Base-by-base conservation (phyloP, 2,329 filamentous ascomycete species). In the Ceratocystis lukuohia region DNA sequence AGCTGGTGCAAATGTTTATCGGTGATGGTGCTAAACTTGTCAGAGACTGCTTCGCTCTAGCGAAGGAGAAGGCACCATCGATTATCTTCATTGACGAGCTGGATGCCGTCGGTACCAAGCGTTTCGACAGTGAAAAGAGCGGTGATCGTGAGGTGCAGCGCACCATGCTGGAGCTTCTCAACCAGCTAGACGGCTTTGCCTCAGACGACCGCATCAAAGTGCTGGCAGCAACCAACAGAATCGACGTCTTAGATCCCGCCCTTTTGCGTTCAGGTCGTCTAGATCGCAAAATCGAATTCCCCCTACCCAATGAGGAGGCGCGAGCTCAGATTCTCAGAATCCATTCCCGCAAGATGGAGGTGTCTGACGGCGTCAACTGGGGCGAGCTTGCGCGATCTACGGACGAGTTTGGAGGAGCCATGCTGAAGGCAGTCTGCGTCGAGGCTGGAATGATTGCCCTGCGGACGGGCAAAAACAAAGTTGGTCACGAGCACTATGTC, bases 41-140 rank as follows among this genome's bases (percentile, higher is more conserved):
- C 53, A 89, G 94, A 68, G 94, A 99, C 79, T 96, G 91, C 78
- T 99, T 99, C 75, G 94, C 94, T 1, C 81, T 99, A 15, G 94
- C 94, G 65, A 99, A 99, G 77, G 94, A 99, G 78, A 99, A 99
- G 81, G 94, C 94, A 0, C 95, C 94, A 0, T 91, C 94, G 67
- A 99, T 99, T 76, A 99, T 99, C 77, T 99, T 99, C 81, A 97
- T 99, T 73, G 94, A 99, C 78, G 94, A 99, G 78, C 80, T 99
- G 70, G 94, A 99, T 75, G 94, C 94, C 67, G 88, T 99, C n/a
- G 94, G 94, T 71, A 97, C 93, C 65, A 97, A 97, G 80, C 93
- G 94, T 74, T 99, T 99, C 80, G 94, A 99, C 76, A 96, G 90
- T 71, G 92, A 97, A 75, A 99, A 97, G 82, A 94, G 89, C 68